These are phyloP conservation scores for Sclerotiophoma versabilis DNA, from an alignment of 2,329 filamentous ascomycete genomes.

Conservation along the genomic window DNA sequence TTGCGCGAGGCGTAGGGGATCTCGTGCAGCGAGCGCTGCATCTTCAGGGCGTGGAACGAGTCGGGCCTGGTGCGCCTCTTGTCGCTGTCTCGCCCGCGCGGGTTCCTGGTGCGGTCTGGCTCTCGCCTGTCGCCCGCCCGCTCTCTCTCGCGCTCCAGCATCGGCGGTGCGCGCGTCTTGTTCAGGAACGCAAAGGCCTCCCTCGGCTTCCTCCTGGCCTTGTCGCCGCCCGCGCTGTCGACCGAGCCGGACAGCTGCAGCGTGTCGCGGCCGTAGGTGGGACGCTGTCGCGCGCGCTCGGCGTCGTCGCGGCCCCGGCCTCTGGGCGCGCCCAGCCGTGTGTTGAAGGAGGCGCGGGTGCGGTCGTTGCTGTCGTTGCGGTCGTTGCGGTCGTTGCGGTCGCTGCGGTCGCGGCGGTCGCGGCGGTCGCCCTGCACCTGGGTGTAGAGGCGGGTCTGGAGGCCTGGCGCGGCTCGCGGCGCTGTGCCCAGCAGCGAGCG, in stretches of 20 bases:
- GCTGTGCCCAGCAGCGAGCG: constrained; percentile 31
- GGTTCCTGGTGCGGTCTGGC: constrained; percentile 11
- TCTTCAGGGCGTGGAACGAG: constrained; percentile 84
- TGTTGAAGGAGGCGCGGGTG: constrained; percentile 6
- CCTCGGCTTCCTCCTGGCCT: constrained; percentile 29
- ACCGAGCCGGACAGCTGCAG: constrained; percentile 59
- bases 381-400: constrained; percentile 13
- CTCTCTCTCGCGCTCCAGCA: constrained; percentile 26
- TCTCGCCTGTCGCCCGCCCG: constrained; percentile 11
- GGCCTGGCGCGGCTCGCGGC: constrained; percentile 33
- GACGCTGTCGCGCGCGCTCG: constrained; percentile 15
- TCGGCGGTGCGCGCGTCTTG: constrained; percentile 38
- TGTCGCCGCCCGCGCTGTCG: constrained; percentile 29
- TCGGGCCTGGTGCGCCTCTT: constrained; percentile 51
- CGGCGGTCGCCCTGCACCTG: constrained; percentile 34
- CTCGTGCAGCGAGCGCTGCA: constrained; percentile 81
- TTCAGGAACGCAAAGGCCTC: constrained; percentile 47
- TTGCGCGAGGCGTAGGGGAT: constrained; percentile 75
- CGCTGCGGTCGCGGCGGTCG: not conserved
- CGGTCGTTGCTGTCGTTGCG: not conserved
- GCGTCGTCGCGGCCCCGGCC: constrained; percentile 1
- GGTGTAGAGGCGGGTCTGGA: constrained; percentile 48
- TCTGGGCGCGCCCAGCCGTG: constrained; percentile 4
- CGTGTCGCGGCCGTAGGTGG: constrained; percentile 32
- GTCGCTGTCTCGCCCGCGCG: constrained; percentile 26